Base-by-base conservation (phyloP, 306 rosid genomes). In the Quercus agrifolia region DNA sequence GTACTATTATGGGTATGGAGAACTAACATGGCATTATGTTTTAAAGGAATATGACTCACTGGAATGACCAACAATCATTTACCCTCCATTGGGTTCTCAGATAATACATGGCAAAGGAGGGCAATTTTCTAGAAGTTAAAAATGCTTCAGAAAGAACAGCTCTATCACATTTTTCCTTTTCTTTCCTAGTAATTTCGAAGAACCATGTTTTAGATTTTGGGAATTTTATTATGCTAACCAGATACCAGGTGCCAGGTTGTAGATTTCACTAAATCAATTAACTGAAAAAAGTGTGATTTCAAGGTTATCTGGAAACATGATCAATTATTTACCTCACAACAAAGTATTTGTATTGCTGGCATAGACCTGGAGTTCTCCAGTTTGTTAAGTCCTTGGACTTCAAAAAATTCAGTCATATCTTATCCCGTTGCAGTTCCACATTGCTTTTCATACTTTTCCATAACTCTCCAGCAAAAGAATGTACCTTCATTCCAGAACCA, bases 331-430 rank as follows among this genome's bases (percentile, higher is more conserved):
- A 90, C 98, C 99, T 88, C 80, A 88, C 88, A n/a, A 91, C 90
- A 77, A 95, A 95, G 88, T 91, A 90, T 86, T 82, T 91, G 80
- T 89, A 91, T 83, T 93, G 99, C 80, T 80, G 84, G 77, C 90
- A 78, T 68, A 90, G 58, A 31, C 97, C 92, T 59, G 97, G 96
- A 67, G 94, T 91, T 82, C 81, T 88, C 68, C 96, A 78, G 78
- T 85, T 63, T 35, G 99, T 91, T 70, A 93, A 84, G 87, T 93
- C 98, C 89, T 89, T 85, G 81, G 91, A 85, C 79, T 83, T 91
- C 74, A 89, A 87, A 83, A 90, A 84, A 55, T 93, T 86, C 67
- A 83, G 82, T 74, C 79, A 74, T 52, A 95, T 86, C 85, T 90
- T 93, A 74, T 95, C 97, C 77, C 86, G 79, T 44, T 66, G 86